Evolutionary conservation across 805 yeast genomes (phyloP).

Genomic region (Komagataella ulmi): DNA sequence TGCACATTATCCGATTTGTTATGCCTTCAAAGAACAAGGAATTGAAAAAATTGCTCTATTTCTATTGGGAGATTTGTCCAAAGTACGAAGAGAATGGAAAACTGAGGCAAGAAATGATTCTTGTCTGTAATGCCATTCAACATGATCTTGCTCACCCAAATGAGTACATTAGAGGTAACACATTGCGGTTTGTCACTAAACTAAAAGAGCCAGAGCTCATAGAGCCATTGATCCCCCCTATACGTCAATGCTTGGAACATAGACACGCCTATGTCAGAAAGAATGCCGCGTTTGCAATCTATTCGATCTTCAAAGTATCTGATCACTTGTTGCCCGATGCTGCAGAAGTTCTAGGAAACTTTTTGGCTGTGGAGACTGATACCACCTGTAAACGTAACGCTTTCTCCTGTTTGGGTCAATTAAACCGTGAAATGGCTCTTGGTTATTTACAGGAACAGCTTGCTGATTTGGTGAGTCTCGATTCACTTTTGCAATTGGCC

Average conservation of each 20-base stretch:
- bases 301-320: conserved; percentile 68
- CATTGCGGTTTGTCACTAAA: conserved; percentile 82
- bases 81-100: conserved; percentile 81
- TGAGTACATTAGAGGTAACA: conserved; percentile 92
- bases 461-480: conserved; percentile 46
- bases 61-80: conserved; percentile 97
- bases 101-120: conserved; percentile 95
- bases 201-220: conserved; percentile 85
- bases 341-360: conserved; percentile 64
- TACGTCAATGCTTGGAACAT: conserved; percentile 83
- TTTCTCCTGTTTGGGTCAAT: conserved; percentile 69
- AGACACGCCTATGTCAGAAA: conserved; percentile 97
- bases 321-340: conserved; percentile 92
- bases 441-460: conserved; percentile 66
- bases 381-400: conserved; percentile 94
- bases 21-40: conserved; percentile 92
- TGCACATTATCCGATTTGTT: conserved; percentile 94
- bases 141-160: conserved; percentile 97
- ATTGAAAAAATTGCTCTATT: conserved; percentile 82
- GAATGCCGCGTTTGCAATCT: conserved; percentile 88
- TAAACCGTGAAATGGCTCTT: conserved; percentile 78
- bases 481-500: conserved; percentile 77
- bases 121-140: conserved; percentile 95
- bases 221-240: conserved; percentile 91
- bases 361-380: conserved; percentile 75